Percentiles rank a stretch among this genome's conserved stretches.
These are phyloP conservation scores for Auxenochlorella pyrenoidosa DNA, from an alignment of 139 green algal species.

Conservation along the genomic window DNA sequence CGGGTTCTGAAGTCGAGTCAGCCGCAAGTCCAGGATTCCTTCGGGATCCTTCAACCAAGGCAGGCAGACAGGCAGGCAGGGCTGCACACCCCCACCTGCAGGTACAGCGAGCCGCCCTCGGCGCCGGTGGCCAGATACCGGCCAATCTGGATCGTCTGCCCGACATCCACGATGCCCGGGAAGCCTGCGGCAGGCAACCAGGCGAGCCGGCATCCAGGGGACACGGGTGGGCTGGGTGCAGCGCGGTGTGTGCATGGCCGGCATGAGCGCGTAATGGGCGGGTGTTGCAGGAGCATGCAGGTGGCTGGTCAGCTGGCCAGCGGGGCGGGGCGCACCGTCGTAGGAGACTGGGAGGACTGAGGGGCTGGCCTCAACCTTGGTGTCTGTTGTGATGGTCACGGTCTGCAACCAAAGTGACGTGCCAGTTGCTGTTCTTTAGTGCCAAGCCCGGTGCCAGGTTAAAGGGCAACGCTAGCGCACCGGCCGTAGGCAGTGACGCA, in stretches of 20 bases:
- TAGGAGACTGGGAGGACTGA: constrained; percentile 70
- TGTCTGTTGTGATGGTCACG: constrained; percentile 77
- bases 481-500: no score
- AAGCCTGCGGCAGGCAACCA: neutral
- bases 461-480: no score
- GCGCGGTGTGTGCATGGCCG: neutral
- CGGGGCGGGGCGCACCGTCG: neutral
- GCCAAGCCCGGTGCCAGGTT: no score
- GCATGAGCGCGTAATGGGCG: no score
- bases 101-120: constrained; percentile 72
- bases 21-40: no score
- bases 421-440: neutral
- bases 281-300: no score
- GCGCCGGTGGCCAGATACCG: constrained; percentile 80
- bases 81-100: constrained; percentile 64
- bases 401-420: neutral
- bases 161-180: neutral
- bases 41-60: no score
- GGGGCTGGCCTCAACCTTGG: constrained; percentile 37
- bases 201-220: neutral
- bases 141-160: constrained; percentile 66
- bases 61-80: neutral
- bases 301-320: neutral
- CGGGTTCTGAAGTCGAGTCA: no score
- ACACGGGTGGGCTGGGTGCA: neutral